phyloP scores from a whole-genome alignment of 768 basidiomycete genomes.

The Chalciporus piperatus region DNA sequence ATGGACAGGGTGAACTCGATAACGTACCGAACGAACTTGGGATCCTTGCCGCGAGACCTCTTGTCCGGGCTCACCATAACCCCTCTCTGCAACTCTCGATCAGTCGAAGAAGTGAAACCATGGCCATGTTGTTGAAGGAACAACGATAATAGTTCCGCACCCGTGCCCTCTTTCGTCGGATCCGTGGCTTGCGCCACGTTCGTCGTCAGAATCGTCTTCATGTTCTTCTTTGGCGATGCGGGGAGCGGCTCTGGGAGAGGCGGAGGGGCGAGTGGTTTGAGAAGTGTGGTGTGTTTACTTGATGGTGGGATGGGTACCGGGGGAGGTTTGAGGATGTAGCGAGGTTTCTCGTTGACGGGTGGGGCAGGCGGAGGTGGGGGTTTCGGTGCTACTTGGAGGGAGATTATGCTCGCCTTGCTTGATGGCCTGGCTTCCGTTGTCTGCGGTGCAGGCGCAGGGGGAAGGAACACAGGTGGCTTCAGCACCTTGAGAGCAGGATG shows the following conservation, averaged over 20 bases:
- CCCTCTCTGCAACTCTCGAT: slow-evolving; percentile 45
- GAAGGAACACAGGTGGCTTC: slow-evolving; percentile 14
- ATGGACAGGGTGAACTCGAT: background rate
- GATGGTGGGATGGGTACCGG: slow-evolving; percentile 14
- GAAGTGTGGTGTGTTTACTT: slow-evolving; percentile 10
- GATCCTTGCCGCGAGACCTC: slow-evolving; percentile 39
- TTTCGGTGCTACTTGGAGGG: slow-evolving; percentile 8
- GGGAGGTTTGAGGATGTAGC: slow-evolving; percentile 29
- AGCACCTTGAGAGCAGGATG: slow-evolving; percentile 14
- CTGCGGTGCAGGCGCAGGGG: background rate
- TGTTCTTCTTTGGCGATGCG: slow-evolving; percentile 30
- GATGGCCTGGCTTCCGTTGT: background rate
- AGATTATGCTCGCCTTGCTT: slow-evolving; percentile 2
- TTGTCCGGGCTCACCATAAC: slow-evolving; percentile 61
- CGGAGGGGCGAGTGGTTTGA: slow-evolving; percentile 32
- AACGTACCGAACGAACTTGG: slow-evolving; percentile 49
- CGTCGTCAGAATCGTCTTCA: slow-evolving; percentile 52
- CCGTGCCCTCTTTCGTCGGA: slow-evolving; percentile 47
- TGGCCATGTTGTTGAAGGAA: slow-evolving; percentile 47
- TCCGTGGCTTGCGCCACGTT: slow-evolving; percentile 52
- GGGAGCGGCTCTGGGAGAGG: slow-evolving; percentile 16
- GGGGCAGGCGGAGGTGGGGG: background rate
- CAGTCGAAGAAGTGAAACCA: slow-evolving; percentile 34
- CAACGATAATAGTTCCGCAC: slow-evolving; percentile 51
- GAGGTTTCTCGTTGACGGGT: slow-evolving; percentile 14